Base-by-base conservation (phyloP, 768 basidiomycete genomes). In the Psilocybe azurescens region DNA sequence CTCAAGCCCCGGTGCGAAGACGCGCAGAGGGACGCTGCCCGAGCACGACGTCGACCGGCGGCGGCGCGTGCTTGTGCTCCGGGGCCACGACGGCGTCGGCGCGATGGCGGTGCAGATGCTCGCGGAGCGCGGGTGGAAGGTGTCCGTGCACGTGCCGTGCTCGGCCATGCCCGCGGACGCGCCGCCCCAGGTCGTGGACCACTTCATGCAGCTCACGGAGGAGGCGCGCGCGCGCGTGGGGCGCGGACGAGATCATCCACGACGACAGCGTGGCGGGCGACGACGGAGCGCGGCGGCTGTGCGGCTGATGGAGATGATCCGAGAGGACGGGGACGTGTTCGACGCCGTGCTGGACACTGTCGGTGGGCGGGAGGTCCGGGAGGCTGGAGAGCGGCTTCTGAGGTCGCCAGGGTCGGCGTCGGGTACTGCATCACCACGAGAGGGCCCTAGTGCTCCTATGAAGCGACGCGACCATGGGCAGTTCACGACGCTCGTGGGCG, bases 291-390 rank as follows among this genome's bases (percentile, higher is more conserved):
- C 81, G 3, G 79, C 82, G 24, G 78, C 78, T 55, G 78, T 83
- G 11, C 72, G 83, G 53, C 83, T 89, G 33, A 74, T 90, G 33
- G 83, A 83, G 57, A 74, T 81, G 58, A 68, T 88, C 18, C 74
- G 75, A 28, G 79, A 75, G 51, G 86, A 86, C 52, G 85, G 84
- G 24, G 83, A 85, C 61, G 74, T 77, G 36, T 91, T 95, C 72
- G 94, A 96, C 70, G 90, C 87, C 20, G 83, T 97, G 2, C 73
- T 96, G 63, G 95, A 97, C 72, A 91, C 90, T 1, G 76, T 93
- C 16, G 95, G 95, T 3, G 93, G 95, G 14, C 83, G 84, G 69
- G 86, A 84, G 41, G 82, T 95, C 38, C 93, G 94, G 84, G 89
- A 92, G 65, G 89, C 87, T 3, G 84, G 89, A 2, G 86, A 86